Conservation (phyloP, 805 yeast genomes). For the Candida dajiaensis region DNA sequence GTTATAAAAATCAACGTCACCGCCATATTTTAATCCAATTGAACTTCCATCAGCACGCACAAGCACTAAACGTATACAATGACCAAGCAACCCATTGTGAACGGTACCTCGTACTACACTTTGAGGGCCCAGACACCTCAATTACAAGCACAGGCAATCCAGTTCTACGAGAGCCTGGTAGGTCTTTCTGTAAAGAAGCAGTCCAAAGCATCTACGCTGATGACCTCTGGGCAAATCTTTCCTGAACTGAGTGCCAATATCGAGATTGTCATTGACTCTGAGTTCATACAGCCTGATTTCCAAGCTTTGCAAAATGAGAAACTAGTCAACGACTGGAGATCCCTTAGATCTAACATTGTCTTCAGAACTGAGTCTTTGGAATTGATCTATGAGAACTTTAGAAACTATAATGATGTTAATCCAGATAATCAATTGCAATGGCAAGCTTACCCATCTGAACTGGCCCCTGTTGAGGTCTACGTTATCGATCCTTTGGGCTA, state of each 20-base stretch:
- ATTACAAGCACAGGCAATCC: constrained; percentile 39
- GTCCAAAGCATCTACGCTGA: constrained; percentile 16
- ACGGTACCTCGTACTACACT: constrained; percentile 49
- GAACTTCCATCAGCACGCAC: background rate
- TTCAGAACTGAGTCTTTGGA: constrained; percentile 27
- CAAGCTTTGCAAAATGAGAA: constrained; percentile 24
- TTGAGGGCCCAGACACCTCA: constrained; percentile 45
- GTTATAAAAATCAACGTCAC: background rate
- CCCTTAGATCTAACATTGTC: constrained; percentile 36
- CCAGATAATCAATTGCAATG: constrained; percentile 25
- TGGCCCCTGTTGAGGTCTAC: constrained; percentile 71
- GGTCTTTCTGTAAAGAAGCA: constrained; percentile 28
- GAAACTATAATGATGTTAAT: constrained; percentile 8
- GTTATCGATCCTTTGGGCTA: constrained; percentile 81
- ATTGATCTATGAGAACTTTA: constrained; percentile 22
- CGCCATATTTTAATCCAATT: background rate
- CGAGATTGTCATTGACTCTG: constrained; percentile 20
- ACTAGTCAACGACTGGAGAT: constrained; percentile 42
- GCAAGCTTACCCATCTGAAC: constrained; percentile 65
- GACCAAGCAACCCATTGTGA: constrained; percentile 35
- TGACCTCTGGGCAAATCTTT: constrained; percentile 26
- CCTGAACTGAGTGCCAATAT: constrained; percentile 25
- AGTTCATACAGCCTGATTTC: constrained; percentile 20
- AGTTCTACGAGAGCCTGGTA: constrained; percentile 50
- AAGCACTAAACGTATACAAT: constrained; percentile 6